phyloP scores from a whole-genome alignment of 331 rosid species.

The Rosa hybrid region DNA sequence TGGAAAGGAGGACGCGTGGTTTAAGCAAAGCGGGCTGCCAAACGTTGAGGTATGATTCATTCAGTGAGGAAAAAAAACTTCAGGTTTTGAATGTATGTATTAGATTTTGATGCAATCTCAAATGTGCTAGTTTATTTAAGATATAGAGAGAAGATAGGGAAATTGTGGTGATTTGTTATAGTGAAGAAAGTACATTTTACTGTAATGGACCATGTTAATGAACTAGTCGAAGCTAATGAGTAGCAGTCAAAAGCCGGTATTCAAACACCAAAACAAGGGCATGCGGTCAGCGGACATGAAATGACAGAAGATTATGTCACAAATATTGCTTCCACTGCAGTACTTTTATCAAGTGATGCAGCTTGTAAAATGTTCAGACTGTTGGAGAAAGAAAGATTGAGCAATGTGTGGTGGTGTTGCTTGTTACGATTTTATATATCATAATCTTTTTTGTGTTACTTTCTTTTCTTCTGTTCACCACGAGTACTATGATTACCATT shows the following conservation, averaged over 20 bases:
- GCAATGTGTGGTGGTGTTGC: neutral
- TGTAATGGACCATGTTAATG: constrained; percentile 1
- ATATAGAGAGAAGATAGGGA: neutral
- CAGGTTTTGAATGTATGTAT: neutral
- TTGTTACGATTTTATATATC: neutral
- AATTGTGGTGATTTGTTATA: neutral
- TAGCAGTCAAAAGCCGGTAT: neutral
- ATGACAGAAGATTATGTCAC: neutral
- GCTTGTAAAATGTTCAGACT: neutral
- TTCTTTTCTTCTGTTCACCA: neutral
- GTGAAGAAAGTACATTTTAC: neutral
- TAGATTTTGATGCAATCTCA: neutral
- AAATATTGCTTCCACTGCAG: neutral
- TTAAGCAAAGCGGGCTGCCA: constrained; percentile 46
- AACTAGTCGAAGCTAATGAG: neutral
- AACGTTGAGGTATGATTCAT: constrained; percentile 55
- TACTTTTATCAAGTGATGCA: neutral
- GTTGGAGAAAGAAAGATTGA: neutral
- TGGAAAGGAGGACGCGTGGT: constrained; percentile 97
- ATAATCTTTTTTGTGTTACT: neutral
- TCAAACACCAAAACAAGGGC: neutral
- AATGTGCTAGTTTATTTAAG: neutral
- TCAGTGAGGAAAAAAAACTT: neutral
- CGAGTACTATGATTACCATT: neutral
- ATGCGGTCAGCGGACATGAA: neutral